phyloP scores from a whole-genome alignment of 2,329 filamentous ascomycete species.

The Xylariaceae sp. region DNA sequence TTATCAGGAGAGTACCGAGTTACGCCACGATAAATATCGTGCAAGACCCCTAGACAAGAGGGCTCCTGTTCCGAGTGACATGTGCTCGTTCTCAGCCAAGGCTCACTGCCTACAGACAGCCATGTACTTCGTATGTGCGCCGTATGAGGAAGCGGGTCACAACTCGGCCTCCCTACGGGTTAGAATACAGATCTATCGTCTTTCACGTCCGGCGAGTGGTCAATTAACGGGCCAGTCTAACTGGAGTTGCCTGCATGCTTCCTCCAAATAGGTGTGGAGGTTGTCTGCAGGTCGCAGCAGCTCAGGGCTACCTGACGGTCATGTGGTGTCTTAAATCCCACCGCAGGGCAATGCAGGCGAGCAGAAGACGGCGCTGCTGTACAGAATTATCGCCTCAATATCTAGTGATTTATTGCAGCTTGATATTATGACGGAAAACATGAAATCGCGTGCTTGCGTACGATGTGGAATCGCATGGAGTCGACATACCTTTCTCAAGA shows the following conservation, averaged over 20 bases:
- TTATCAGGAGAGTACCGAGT: neutral
- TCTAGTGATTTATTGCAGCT: slow-evolving; percentile 2
- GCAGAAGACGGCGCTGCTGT: neutral
- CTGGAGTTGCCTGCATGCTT: slow-evolving; percentile 7
- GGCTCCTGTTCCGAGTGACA: neutral
- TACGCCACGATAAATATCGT: slow-evolving; percentile 11
- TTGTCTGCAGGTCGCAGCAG: slow-evolving; percentile 17
- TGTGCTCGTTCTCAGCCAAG: slow-evolving; percentile 3
- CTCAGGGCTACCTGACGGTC: slow-evolving; percentile 18
- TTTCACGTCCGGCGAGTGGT: neutral
- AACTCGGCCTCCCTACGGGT: slow-evolving; percentile 17
- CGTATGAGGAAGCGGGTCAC: slow-evolving; percentile 9
- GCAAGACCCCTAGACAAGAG: neutral
- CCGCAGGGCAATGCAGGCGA: slow-evolving; percentile 13
- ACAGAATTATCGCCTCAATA: neutral
- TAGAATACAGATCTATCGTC: neutral
- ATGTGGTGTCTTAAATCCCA: slow-evolving; percentile 19
- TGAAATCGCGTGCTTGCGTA: slow-evolving; percentile 15
- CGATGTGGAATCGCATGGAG: slow-evolving; percentile 10
- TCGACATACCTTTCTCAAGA: neutral
- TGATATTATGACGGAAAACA: neutral
- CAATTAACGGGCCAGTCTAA: slow-evolving; percentile 10
- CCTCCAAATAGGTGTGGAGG: slow-evolving; percentile 7
- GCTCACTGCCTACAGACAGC: neutral
- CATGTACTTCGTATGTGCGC: neutral